Base-by-base conservation (phyloP, 129 eudicot genomes). In the Ambrosia artemisiifolia region DNA sequence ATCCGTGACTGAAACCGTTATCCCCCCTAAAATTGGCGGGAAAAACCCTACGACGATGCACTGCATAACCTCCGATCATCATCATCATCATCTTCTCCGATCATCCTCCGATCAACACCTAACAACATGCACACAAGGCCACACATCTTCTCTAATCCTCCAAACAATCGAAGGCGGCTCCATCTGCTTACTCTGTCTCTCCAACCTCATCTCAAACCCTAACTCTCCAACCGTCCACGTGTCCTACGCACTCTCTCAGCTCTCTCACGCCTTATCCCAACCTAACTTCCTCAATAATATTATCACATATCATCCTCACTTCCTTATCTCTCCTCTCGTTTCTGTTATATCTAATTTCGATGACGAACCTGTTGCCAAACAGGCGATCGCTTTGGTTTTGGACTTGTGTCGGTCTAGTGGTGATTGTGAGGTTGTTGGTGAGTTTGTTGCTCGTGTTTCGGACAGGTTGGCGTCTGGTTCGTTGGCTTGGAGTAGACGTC, bases 231-330 rank as follows among this genome's bases (percentile, higher is more conserved):
- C 96, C 11, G 71, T 94, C 30, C 99, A 90, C 59, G 87, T 90
- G 59, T 94, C 99, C 20, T 90, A 90, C 82, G 99, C 91, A 3
- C 91, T 94, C 38, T 85, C 96, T n/a, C 98, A 94, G 86, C 86
- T 94, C 75, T 85, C 91, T 24, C 85, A 69, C 2, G 97, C 98
- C 47, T 20, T 90, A 20, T 80, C 91, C 56, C 91, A 90, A 46
- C 87, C 92, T 11, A 68, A 49, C 3, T 87, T 87, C 65, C 79
- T 84, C 63, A 80, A 57, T 2, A 53, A 67, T 34, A 75, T 89
- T 34, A 78, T 93, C 70, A 78, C 91, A n/a, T 83, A 73, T 67
- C 98, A 94, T 74, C 75, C 92, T 47, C 93, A 87, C 70, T 86
- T 94, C 65, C 87, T 94, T 10, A 67, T 86, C 47, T 83, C 96